These are phyloP conservation scores for Phytophthora kernoviae DNA, from an alignment of 352 stramenopile species.

Conservation along the genomic window DNA sequence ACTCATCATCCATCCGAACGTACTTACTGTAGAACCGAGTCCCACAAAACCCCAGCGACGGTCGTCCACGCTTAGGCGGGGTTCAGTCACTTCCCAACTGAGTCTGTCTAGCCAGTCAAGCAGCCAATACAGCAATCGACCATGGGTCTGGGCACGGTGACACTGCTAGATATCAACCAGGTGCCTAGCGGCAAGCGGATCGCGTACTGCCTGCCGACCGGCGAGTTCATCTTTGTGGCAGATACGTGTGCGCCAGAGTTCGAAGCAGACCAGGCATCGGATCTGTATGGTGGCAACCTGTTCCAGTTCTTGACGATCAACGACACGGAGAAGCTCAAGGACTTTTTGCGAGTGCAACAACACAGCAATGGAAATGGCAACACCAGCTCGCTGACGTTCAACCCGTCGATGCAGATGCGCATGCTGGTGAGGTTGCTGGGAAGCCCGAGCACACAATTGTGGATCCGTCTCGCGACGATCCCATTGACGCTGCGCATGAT, in stretches of 20 bases:
- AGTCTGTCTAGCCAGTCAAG: slow-evolving; percentile 5
- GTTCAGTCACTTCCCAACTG: slow-evolving; percentile 20
- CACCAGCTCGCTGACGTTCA: slow-evolving; percentile 15
- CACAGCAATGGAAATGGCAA: slow-evolving; percentile 1
- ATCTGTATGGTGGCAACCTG: slow-evolving; percentile 71
- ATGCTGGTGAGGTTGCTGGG: slow-evolving; percentile 50
- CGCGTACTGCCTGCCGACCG: slow-evolving; percentile 70
- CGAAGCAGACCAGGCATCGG: slow-evolving; percentile 22
- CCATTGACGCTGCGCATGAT: slow-evolving; percentile 74
- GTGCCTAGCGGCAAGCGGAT: slow-evolving; percentile 51
- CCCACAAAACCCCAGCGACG: background rate
- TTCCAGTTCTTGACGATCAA: slow-evolving; percentile 55
- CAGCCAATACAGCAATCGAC: slow-evolving; percentile 8
- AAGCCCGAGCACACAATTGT: slow-evolving; percentile 36
- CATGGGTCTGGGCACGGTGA: slow-evolving; percentile 61
- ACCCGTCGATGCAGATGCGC: slow-evolving; percentile 34
- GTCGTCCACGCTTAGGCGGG: slow-evolving; percentile 1
- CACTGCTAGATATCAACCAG: slow-evolving; percentile 68
- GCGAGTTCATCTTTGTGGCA: slow-evolving; percentile 79
- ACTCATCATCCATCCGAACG: slow-evolving; percentile 14
- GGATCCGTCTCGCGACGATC: slow-evolving; percentile 62
- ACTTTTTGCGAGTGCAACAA: slow-evolving; percentile 50
- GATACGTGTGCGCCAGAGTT: slow-evolving; percentile 52
- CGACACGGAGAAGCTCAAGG: slow-evolving; percentile 69
- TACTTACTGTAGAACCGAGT: slow-evolving; percentile 8